Base-by-base conservation (phyloP, 768 basidiomycete species). In the Gelatoporia subvermispora region DNA sequence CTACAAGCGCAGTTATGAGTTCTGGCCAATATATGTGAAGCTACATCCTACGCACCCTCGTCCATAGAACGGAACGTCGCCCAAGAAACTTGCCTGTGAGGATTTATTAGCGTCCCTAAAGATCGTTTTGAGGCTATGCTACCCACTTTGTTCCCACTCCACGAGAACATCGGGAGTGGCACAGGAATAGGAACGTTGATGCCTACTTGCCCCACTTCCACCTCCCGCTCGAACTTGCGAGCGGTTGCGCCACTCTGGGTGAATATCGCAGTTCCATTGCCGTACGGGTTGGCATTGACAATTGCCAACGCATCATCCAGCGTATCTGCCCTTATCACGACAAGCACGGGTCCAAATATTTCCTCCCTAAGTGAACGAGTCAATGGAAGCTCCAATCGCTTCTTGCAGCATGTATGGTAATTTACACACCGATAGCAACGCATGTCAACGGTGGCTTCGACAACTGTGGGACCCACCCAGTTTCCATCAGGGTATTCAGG, bases 171-270 rank as follows among this genome's bases (percentile, higher is more conserved):
- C 15, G 88, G 87, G 48, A 87, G 69, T 39, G 95, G 95, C 4
- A 99, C 95, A 13, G 93, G 89, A 43, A 92, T 92, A 3, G 90
- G 88, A 8, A 93, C 85, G 63, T 94, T 97, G 65, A 97, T 82
- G 38, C 95, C 95, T 60, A 99, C 81, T 67, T 90, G 93, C 20
- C 93, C 93, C 45, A 92, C 84, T 55, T 97, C 89, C 45, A 95
- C 83, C 40, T 84, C 77, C 11, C 72, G 73, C 69, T 98, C 95
- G 53, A 96, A 99, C 66, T 88, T 90, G 48, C 95, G 82, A 16
- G 93, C 95, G 7, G 93, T 92, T 28, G 95, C 90, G 15, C 95
- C 96, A 13, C 87, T 90, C 69, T 96, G 91, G 18, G 95, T 99
- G 66, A 97, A 98, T 63, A 96, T 91, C 18, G 93, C 89, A 24